phyloP scores from a whole-genome alignment of 805 yeast species.

The Teunomyces gatunensis region DNA sequence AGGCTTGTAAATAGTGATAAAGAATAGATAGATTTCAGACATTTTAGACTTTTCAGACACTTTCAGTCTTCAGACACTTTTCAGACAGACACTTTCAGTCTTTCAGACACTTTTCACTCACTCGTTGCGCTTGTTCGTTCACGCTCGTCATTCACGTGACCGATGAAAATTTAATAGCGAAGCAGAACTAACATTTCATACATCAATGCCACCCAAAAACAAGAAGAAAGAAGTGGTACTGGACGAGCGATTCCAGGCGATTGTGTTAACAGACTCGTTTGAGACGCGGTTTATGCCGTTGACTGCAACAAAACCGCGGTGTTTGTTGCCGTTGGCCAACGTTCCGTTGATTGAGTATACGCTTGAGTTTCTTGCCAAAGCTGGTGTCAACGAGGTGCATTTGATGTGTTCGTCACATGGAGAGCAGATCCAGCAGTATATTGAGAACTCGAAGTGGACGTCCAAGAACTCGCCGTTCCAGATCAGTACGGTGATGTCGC shows the following conservation, averaged over 20 bases:
- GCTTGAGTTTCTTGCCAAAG: constrained; percentile 85
- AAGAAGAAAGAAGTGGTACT: constrained; percentile 58
- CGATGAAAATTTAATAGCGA: neutral
- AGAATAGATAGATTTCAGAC: no score
- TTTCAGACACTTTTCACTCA: no score
- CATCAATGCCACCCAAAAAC: constrained; percentile 39
- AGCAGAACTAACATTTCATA: neutral
- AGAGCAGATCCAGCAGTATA: constrained; percentile 79
- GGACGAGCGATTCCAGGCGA: constrained; percentile 84
- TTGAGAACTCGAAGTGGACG: constrained; percentile 71
- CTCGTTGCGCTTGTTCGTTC: no score
- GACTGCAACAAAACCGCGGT: constrained; percentile 81
- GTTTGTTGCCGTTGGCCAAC: constrained; percentile 87
- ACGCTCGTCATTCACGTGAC: constrained; percentile 1
- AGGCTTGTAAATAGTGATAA: no score
- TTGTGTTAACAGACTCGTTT: constrained; percentile 91
- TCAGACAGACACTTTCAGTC: no score
- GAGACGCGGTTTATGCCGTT: constrained; percentile 92
- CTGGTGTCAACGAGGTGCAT: constrained; percentile 87
- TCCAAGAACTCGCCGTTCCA: constrained; percentile 73
- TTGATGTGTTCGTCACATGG: constrained; percentile 90
- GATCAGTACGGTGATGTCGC: constrained; percentile 73
- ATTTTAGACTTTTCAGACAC: no score
- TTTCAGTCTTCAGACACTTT: no score
- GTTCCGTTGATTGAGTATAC: constrained; percentile 95